These are phyloP conservation scores for Cutaneotrichosporon sp. DNA, from an alignment of 1,284 basidiomycete species.

Conservation along the genomic window DNA sequence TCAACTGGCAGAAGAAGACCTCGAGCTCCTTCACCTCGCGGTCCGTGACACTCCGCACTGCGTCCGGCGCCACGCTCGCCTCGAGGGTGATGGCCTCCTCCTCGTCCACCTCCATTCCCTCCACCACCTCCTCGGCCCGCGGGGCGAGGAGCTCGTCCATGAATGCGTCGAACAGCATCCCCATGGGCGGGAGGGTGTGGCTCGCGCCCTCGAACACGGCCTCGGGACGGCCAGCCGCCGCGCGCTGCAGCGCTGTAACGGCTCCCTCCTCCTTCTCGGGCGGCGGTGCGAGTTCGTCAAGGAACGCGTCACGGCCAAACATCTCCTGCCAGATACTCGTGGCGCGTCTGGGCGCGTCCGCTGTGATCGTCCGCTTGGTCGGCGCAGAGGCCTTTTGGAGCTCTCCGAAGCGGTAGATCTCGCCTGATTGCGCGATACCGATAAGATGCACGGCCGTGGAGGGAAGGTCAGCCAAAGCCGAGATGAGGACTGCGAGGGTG, in stretches of 20 bases:
- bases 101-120: conserved; percentile 10
- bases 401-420: conserved; percentile 47
- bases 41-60: conserved; percentile 21
- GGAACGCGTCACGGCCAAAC: conserved; percentile 53
- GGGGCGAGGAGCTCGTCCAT: conserved; percentile 63
- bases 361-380: conserved; percentile 14
- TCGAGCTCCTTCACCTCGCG: conserved; percentile 23
- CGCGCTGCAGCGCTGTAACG: conserved; percentile 31
- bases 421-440: conserved; percentile 38
- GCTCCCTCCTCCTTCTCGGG: conserved; percentile 21
- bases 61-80: conserved; percentile 7
- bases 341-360: conserved; percentile 6
- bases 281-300: conserved; percentile 32
- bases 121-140: conserved; percentile 13
- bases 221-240: conserved; percentile 35
- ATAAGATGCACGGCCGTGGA: conserved; percentile 33
- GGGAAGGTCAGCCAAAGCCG: conserved; percentile 22
- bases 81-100: conserved; percentile 3
- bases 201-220: conserved; percentile 70
- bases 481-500: conserved; percentile 15
- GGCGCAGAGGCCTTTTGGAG: conserved; percentile 23
- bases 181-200: conserved; percentile 75
- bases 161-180: conserved; percentile 70
- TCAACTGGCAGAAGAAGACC: conserved; percentile 19
- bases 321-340: conserved; percentile 54